phyloP scores from a whole-genome alignment of 331 rosid genomes.

The Dryas integrifolia region DNA sequence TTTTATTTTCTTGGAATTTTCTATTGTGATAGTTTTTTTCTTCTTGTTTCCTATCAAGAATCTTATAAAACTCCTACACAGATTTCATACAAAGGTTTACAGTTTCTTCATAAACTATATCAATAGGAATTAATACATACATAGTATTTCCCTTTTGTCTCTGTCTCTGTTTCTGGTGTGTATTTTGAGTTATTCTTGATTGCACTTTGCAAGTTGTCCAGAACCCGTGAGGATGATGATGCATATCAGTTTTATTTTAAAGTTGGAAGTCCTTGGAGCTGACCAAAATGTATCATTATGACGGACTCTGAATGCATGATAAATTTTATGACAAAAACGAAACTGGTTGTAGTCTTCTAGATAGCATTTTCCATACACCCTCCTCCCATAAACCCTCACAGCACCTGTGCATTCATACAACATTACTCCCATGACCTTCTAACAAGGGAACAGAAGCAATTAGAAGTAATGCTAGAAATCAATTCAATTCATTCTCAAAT shows the following conservation, averaged over 20 bases:
- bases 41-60: conserved; percentile 1
- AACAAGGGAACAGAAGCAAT: too few species aligned
- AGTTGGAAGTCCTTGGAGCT: too few species aligned
- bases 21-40: background rate
- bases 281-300: too few species aligned
- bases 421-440: too few species aligned
- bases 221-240: background rate
- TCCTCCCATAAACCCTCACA: too few species aligned
- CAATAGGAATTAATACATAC: background rate
- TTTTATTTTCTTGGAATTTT: conserved; percentile 9
- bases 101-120: background rate
- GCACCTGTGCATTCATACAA: too few species aligned
- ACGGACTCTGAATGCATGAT: too few species aligned
- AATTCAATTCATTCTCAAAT: too few species aligned
- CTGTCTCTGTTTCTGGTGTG: background rate
- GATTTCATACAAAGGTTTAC: conserved; percentile 3
- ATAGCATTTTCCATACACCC: too few species aligned
- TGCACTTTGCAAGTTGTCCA: background rate
- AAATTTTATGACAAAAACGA: too few species aligned
- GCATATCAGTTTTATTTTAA: background rate
- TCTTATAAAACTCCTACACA: conserved; percentile 23
- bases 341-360: too few species aligned
- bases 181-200: background rate
- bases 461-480: too few species aligned
- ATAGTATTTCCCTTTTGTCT: background rate